Conservation (phyloP, 768 basidiomycete species). For the Lentinula lateritia region DNA sequence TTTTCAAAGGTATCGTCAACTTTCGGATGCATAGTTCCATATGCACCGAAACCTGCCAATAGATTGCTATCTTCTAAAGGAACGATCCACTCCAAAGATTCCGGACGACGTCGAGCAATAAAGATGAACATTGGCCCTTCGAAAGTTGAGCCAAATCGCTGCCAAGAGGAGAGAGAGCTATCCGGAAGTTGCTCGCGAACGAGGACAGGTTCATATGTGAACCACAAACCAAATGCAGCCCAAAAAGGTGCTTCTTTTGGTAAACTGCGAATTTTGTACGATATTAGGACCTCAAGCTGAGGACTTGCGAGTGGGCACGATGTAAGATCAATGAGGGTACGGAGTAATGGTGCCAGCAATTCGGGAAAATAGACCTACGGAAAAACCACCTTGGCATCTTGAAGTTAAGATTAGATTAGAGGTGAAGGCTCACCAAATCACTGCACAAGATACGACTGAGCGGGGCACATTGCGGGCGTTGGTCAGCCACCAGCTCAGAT, state of each 20-base stretch:
- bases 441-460: slow-evolving; percentile 78
- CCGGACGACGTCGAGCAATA: slow-evolving; percentile 47
- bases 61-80: slow-evolving; percentile 50
- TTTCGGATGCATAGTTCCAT: slow-evolving; percentile 36
- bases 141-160: slow-evolving; percentile 32
- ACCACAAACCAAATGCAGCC: slow-evolving; percentile 78
- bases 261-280: slow-evolving; percentile 74
- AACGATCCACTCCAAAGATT: slow-evolving; percentile 53
- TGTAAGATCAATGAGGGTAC: slow-evolving; percentile 69
- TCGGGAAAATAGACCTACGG: slow-evolving; percentile 80
- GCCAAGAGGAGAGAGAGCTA: slow-evolving; percentile 21
- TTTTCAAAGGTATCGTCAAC: slow-evolving; percentile 69
- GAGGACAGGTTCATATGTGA: slow-evolving; percentile 55
- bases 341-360: slow-evolving; percentile 70
- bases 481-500: slow-evolving; percentile 26
- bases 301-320: slow-evolving; percentile 36
- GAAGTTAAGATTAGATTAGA: not conserved
- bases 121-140: slow-evolving; percentile 58
- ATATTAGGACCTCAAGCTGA: slow-evolving; percentile 44
- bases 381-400: not conserved
- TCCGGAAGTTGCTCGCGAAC: slow-evolving; percentile 12
- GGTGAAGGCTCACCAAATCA: slow-evolving; percentile 59
- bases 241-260: slow-evolving; percentile 73
- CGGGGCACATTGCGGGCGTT: not conserved
- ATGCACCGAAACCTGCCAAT: slow-evolving; percentile 51